Evolutionary conservation across 306 rosid species (phyloP).

Genomic region (Sphenostylis stenocarpa): DNA sequence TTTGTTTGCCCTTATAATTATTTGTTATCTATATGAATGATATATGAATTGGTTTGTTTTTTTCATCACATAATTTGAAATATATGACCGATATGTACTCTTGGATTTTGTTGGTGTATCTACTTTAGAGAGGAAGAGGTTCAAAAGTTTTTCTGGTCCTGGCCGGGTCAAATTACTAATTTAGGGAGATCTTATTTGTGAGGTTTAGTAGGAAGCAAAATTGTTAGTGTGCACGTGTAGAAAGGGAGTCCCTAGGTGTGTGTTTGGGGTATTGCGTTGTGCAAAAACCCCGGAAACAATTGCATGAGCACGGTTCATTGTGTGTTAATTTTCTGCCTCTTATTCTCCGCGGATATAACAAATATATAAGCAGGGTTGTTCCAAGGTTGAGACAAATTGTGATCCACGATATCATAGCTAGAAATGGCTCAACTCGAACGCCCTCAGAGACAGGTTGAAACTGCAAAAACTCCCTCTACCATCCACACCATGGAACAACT

Average conservation of each 20-base stretch:
- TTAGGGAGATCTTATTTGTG: slow-evolving; percentile 10
- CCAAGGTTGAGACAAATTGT: slow-evolving; percentile 20
- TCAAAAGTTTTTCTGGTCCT: neutral
- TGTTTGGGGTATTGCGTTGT: slow-evolving; percentile 21
- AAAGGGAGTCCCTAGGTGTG: slow-evolving; percentile 39
- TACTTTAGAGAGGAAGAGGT: neutral
- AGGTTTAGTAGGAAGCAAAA: slow-evolving; percentile 25
- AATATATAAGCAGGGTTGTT: slow-evolving; percentile 24
- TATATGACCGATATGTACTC: neutral
- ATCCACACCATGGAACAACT: slow-evolving; percentile 63
- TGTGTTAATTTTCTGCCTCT: slow-evolving; percentile 29
- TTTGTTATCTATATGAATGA: too few species aligned
- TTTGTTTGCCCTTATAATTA: too few species aligned
- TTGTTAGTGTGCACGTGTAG: slow-evolving; percentile 40
- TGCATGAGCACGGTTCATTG: slow-evolving; percentile 33
- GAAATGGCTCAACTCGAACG: slow-evolving; percentile 75
- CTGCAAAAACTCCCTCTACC: slow-evolving; percentile 29
- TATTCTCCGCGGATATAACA: slow-evolving; percentile 12
- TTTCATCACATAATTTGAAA: too few species aligned
- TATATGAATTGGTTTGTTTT: too few species aligned
- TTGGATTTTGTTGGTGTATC: too few species aligned
- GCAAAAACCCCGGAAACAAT: slow-evolving; percentile 46
- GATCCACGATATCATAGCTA: neutral
- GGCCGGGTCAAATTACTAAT: slow-evolving; percentile 56
- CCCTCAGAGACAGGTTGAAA: slow-evolving; percentile 46